phyloP scores from a whole-genome alignment of 768 basidiomycete species.

The Suillus fuscotomentosus region DNA sequence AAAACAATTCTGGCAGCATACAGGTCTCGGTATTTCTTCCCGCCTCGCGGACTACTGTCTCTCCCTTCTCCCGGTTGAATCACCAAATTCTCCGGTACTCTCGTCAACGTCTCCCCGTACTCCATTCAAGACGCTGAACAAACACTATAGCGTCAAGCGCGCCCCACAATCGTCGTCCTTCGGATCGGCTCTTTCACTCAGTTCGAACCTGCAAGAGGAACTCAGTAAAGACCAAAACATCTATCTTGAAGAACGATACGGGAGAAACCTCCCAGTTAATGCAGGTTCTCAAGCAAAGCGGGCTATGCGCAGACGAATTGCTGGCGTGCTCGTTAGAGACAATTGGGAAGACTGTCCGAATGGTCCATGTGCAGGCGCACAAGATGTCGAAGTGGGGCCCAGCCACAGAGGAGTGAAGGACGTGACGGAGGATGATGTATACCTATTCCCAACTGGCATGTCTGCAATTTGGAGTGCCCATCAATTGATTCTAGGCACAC shows the following conservation, averaged over 20 bases:
- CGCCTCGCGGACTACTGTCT: conserved; percentile 84
- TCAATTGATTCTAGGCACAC: conserved; percentile 53
- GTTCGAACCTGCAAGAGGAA: conserved; percentile 36
- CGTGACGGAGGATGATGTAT: conserved; percentile 86
- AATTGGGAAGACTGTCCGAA: conserved; percentile 28
- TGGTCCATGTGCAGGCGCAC: conserved; percentile 42
- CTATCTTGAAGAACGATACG: conserved; percentile 95
- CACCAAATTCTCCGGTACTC: conserved; percentile 27
- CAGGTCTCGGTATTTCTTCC: conserved; percentile 86
- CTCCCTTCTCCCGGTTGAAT: conserved; percentile 50
- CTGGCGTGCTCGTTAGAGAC: conserved; percentile 78
- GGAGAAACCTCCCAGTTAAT: conserved; percentile 78
- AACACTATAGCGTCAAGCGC: conserved; percentile 49
- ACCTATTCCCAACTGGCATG: conserved; percentile 88
- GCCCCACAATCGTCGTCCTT: conserved; percentile 9
- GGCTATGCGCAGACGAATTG: conserved; percentile 84
- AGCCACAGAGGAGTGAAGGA: conserved; percentile 67
- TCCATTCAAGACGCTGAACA: conserved; percentile 48
- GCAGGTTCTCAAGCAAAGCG: conserved; percentile 81
- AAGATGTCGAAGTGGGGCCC: conserved; percentile 51
- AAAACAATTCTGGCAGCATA: conserved; percentile 96
- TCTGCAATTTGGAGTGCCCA: conserved; percentile 92
- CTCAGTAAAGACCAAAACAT: conserved; percentile 61
- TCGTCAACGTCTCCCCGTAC: conserved; percentile 25
- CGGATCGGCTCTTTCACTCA: conserved; percentile 10